Percentiles rank a stretch among this genome's conserved stretches.
Conservation (phyloP, 2,329 filamentous ascomycete genomes). For the Cadophora malorum region DNA sequence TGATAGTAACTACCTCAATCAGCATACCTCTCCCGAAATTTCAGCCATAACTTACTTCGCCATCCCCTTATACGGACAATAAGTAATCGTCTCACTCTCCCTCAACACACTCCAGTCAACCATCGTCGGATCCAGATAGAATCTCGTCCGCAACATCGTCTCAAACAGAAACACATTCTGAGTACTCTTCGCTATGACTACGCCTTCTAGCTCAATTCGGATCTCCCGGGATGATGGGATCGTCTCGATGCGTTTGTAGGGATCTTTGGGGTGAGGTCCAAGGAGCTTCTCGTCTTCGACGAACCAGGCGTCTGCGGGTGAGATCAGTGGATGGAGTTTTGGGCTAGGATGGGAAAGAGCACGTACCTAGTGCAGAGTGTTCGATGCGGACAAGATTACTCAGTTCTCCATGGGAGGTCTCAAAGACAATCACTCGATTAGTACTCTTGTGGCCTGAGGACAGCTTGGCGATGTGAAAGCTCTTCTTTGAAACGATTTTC, state of each 20-base stretch:
- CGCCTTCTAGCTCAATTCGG: slow-evolving; percentile 55
- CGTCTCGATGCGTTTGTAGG: slow-evolving; percentile 69
- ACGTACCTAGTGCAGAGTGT: slow-evolving; percentile 32
- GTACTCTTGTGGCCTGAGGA: background rate
- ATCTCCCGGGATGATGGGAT: slow-evolving; percentile 60
- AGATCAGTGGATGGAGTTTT: background rate
- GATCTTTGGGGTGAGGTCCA: slow-evolving; percentile 68
- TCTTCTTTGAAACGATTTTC: slow-evolving; percentile 47
- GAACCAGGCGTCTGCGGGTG: slow-evolving; percentile 48
- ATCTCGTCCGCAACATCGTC: slow-evolving; percentile 63
- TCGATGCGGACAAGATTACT: slow-evolving; percentile 33
- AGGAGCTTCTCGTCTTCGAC: slow-evolving; percentile 66
- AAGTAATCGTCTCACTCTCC: slow-evolving; percentile 60
- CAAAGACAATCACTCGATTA: slow-evolving; percentile 31
- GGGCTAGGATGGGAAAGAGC: background rate
- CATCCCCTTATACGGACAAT: slow-evolving; percentile 72
- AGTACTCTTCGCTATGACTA: slow-evolving; percentile 53
- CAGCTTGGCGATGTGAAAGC: slow-evolving; percentile 26
- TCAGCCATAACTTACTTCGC: slow-evolving; percentile 56
- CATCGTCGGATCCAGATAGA: slow-evolving; percentile 50
- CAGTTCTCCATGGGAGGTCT: slow-evolving; percentile 6
- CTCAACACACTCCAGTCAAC: slow-evolving; percentile 43
- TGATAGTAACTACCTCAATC: slow-evolving; percentile 50
- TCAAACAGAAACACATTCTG: slow-evolving; percentile 62
- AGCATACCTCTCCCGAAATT: background rate